Conservation (phyloP, 208 protist species). For the Strigomonas galati region DNA sequence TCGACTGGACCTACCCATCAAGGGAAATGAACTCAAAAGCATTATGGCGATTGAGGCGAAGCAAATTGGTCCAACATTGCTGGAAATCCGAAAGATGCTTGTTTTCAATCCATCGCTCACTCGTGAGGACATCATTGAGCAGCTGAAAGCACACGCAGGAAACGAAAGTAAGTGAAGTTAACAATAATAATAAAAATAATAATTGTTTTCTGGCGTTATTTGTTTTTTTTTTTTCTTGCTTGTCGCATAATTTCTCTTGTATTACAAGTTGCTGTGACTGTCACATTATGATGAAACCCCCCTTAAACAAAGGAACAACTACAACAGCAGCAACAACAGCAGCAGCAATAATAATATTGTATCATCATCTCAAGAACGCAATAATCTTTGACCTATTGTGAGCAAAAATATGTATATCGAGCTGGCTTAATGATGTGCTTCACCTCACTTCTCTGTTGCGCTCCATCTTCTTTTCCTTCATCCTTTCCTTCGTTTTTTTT, state of each 20-base stretch:
- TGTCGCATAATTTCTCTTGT: background rate
- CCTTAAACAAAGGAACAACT: background rate
- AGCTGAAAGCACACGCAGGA: background rate
- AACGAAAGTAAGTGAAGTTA: background rate
- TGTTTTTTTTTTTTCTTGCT: background rate
- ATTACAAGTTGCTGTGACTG: background rate
- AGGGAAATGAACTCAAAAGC: constrained; percentile 59
- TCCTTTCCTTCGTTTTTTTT: background rate
- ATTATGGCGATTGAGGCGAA: constrained; percentile 35
- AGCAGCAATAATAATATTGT: no score
- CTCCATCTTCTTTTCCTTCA: constrained; percentile 11
- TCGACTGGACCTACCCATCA: constrained; percentile 47
- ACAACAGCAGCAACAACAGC: no score
- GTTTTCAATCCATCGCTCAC: constrained; percentile 42
- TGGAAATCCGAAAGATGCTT: constrained; percentile 46
- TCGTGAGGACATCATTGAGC: constrained; percentile 1
- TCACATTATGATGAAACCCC: background rate
- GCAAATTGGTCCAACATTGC: constrained; percentile 45
- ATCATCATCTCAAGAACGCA: no score
- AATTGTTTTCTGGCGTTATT: background rate
- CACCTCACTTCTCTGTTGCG: background rate
- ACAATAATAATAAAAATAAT: no score
- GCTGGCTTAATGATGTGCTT: no score
- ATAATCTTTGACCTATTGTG: no score
- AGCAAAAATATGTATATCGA: no score